Percentiles rank a stretch among this genome's conserved stretches.
These are phyloP conservation scores for Colletotrichum cuscutae DNA, from an alignment of 2,329 filamentous ascomycete genomes.

Conservation along the genomic window DNA sequence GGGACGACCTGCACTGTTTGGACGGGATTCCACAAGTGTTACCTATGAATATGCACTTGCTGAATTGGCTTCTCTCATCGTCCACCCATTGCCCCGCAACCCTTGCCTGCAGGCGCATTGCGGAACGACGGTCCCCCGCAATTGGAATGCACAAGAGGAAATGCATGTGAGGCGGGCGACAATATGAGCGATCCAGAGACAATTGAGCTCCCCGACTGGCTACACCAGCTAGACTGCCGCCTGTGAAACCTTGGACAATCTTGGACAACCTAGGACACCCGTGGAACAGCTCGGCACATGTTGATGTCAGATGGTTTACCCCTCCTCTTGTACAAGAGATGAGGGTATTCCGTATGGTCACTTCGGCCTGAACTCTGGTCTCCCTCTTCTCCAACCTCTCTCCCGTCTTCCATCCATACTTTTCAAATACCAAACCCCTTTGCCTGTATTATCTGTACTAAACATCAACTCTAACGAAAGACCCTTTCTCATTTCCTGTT, in stretches of 20 bases:
- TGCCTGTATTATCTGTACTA: neutral
- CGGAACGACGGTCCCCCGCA: constrained; percentile 24
- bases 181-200: constrained; percentile 18
- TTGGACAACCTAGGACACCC: constrained; percentile 26
- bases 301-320: constrained; percentile 29
- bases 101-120: constrained; percentile 1
- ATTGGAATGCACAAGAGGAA: constrained; percentile 20
- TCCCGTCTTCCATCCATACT: neutral
- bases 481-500: neutral
- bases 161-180: constrained; percentile 30
- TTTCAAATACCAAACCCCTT: neutral
- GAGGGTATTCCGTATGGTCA: neutral
- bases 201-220: constrained; percentile 18
- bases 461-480: neutral
- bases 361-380: neutral
- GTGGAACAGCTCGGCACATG: constrained; percentile 30
- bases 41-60: neutral
- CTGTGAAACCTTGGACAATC: constrained; percentile 29
- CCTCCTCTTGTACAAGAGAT: constrained; percentile 32
- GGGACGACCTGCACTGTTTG: constrained; percentile 9
- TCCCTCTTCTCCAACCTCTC: neutral
- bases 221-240: neutral
- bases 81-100: constrained; percentile 23
- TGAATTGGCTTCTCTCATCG: neutral
- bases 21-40: constrained; percentile 18